Percentiles rank a stretch among this genome's conserved stretches.
Evolutionary conservation across 768 basidiomycete species (phyloP).

Genomic region (Boletales sp.): DNA sequence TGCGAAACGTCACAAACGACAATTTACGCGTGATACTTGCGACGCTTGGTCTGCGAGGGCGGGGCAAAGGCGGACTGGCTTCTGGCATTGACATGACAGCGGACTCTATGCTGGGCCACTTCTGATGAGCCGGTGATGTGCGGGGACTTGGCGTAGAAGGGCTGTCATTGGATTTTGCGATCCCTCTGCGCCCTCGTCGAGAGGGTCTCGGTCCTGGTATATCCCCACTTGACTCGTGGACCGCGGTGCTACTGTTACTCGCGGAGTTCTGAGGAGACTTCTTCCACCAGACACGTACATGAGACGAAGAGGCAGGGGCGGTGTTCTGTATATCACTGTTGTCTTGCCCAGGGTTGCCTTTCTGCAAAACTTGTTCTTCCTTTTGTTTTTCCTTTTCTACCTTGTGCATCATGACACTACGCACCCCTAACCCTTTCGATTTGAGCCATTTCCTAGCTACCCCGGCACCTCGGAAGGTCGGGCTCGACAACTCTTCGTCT

Average conservation of each 20-base stretch:
- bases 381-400: constrained; percentile 24
- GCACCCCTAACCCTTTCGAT: constrained; percentile 27
- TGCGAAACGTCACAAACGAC: constrained; percentile 29
- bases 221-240: constrained; percentile 11
- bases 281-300: constrained; percentile 31
- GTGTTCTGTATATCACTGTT: constrained; percentile 5
- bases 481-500: constrained; percentile 21
- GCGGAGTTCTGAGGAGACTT: constrained; percentile 15
- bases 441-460: constrained; percentile 27
- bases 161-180: constrained; percentile 4
- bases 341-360: not conserved
- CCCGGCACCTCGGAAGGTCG: constrained; percentile 9
- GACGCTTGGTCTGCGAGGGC: constrained; percentile 23
- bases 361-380: constrained; percentile 11
- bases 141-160: constrained; percentile 22
- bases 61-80: constrained; percentile 1
- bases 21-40: constrained; percentile 31
- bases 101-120: constrained; percentile 23
- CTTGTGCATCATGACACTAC: constrained; percentile 19
- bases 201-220: not conserved
- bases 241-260: constrained; percentile 6
- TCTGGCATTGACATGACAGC: constrained; percentile 5
- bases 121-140: constrained; percentile 14
- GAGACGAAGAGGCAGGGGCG: constrained; percentile 10
- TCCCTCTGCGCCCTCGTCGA: constrained; percentile 10